phyloP scores from a whole-genome alignment of 257 asterid species.

The Lantana camara region DNA sequence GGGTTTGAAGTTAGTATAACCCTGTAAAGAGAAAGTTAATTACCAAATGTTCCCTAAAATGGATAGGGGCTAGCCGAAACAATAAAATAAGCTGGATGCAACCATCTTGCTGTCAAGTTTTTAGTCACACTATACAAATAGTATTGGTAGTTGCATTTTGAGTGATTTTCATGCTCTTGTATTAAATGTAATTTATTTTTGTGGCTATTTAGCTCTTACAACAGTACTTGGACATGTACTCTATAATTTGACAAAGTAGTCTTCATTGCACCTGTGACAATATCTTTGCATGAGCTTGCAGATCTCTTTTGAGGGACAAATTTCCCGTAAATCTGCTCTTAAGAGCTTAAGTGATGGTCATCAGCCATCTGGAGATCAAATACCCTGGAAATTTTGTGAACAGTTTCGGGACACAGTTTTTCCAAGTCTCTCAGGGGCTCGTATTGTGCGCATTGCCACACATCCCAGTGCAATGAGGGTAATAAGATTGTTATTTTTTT shows the following conservation, averaged over 20 bases:
- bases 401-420: slow-evolving; percentile 73
- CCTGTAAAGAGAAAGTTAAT: not conserved
- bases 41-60: slow-evolving; percentile 11
- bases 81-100: not conserved
- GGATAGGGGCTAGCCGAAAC: not conserved
- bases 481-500: slow-evolving; percentile 31
- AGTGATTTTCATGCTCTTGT: not conserved
- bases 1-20: slow-evolving; percentile 8
- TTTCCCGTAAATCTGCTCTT: slow-evolving; percentile 73
- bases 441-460: slow-evolving; percentile 95
- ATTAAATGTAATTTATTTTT: not conserved
- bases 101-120: not conserved
- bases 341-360: slow-evolving; percentile 70
- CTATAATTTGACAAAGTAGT: not conserved
- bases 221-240: not conserved
- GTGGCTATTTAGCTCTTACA: not conserved
- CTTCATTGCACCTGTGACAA: slow-evolving; percentile 7
- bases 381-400: slow-evolving; percentile 93
- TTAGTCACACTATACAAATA: not conserved
- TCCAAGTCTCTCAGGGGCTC: slow-evolving; percentile 95
- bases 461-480: slow-evolving; percentile 98
- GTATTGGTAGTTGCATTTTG: slow-evolving; percentile 1
- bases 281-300: slow-evolving; percentile 30
- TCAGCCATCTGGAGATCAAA: slow-evolving; percentile 87
- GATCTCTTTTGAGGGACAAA: slow-evolving; percentile 90